These are phyloP conservation scores for Paecilomyces niveus DNA, from an alignment of 2,329 filamentous ascomycete species.

Conservation along the genomic window DNA sequence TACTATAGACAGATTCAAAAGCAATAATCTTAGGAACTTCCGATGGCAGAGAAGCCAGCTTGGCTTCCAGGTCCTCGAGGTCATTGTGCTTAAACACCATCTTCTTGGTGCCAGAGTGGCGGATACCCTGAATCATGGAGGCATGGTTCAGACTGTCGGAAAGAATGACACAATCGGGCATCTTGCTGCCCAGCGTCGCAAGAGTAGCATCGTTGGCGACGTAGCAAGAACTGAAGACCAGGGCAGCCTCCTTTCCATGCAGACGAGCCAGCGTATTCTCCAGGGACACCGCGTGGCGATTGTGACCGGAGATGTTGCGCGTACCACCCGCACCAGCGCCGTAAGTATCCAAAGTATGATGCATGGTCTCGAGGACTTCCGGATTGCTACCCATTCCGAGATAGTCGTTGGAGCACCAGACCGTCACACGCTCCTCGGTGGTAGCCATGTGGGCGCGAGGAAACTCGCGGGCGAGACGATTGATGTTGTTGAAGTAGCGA, in stretches of 20 bases:
- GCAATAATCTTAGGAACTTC: conserved; percentile 95
- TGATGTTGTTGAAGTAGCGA: conserved; percentile 99
- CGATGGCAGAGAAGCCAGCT: conserved; percentile 78
- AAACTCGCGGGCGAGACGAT: conserved; percentile 92
- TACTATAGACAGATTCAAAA: conserved; percentile 98
- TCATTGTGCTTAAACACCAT: conserved; percentile 99
- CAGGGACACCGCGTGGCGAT: conserved; percentile 81
- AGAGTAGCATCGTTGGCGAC: conserved; percentile 97
- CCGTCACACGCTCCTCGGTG: conserved; percentile 79
- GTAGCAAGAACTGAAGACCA: conserved; percentile 97
- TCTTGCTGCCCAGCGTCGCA: conserved; percentile 90
- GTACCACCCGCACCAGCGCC: conserved; percentile 93
- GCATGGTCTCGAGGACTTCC: conserved; percentile 82
- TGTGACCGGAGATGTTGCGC: conserved; percentile 96
- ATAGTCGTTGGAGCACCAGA: conserved; percentile 99
- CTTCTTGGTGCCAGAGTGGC: conserved; percentile 94
- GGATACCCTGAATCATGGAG: conserved; percentile 98
- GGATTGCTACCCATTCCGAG: conserved; percentile 94
- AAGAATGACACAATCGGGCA: conserved; percentile 95
- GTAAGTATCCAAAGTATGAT: conserved; percentile 88
- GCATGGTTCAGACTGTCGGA: conserved; percentile 97
- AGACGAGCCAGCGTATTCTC: conserved; percentile 78
- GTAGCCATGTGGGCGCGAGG: conserved; percentile 86
- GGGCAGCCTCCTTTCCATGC: conserved; percentile 82
- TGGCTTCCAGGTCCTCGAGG: conserved; percentile 82